These are phyloP conservation scores for Boletus edulis DNA, from an alignment of 768 basidiomycete species.

Conservation along the genomic window DNA sequence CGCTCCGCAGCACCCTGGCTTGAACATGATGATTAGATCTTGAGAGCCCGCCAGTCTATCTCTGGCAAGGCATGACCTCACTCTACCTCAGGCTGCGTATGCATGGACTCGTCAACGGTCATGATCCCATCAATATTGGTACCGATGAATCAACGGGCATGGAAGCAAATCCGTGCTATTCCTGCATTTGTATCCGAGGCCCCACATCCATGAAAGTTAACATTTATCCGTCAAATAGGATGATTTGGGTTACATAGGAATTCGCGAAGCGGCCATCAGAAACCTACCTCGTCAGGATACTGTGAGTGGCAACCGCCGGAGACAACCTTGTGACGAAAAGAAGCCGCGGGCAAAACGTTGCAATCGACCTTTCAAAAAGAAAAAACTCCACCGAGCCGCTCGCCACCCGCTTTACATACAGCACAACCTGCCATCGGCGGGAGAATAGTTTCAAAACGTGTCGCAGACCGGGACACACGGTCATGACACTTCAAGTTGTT, in stretches of 20 bases:
- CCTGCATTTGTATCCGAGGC: neutral
- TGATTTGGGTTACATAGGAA: neutral
- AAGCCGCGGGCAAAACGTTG: constrained; percentile 3
- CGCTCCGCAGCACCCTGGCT: too few relatives aligned
- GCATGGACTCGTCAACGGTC: too few relatives aligned
- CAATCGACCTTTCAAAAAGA: neutral
- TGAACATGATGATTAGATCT: too few relatives aligned
- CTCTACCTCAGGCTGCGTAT: too few relatives aligned
- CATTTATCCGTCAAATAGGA: neutral
- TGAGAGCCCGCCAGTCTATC: too few relatives aligned
- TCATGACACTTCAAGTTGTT: neutral
- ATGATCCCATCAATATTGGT: too few relatives aligned
- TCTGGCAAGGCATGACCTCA: too few relatives aligned
- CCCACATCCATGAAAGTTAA: neutral
- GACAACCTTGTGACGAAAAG: neutral
- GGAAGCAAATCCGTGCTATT: neutral
- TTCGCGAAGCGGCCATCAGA: neutral
- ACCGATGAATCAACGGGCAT: too few relatives aligned
- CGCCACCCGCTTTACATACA: neutral
- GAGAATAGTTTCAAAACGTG: constrained; percentile 11
- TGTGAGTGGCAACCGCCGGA: neutral
- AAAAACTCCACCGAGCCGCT: constrained; percentile 1
- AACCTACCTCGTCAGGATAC: neutral
- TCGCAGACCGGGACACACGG: constrained; percentile 9
- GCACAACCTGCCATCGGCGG: neutral